Evolutionary conservation across 192 early-diverging fungal species (phyloP), one percentile per base, ranked within the genome.

Genomic region (Backusella westeae): DNA sequence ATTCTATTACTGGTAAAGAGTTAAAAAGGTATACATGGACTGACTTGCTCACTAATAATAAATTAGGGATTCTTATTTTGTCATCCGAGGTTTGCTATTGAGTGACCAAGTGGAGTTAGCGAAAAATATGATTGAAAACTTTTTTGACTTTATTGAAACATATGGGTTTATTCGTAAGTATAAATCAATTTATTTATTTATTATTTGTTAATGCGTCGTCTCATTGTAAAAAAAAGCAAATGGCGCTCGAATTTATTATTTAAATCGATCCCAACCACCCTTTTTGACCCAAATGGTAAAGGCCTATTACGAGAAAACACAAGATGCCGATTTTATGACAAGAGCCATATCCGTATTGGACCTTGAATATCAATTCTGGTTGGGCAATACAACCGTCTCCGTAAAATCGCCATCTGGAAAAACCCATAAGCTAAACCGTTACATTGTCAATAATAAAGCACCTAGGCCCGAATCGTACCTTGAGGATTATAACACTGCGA

Each of bases 211-310:
- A 72, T 56, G 23, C 23, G 12, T 34, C 39, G 41, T 68, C 46
- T 49, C 53, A 59, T 32, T 71, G 23, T 56, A 49, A 74, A 32
- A 19, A n/a, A 26, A 68, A 87, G 86, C 92, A 5, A 93, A 93
- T 72, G 92, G 92, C 9, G 89, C 91, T 2, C 88, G 92, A n/a
- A 82, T 89, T 36, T 93, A 93, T 76, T 93, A 92, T 75, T 70
- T 92, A 68, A 87, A 29, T n/a, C n/a, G n/a, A n/a, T n/a, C n/a
- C n/a, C 91, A 92, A 73, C 91, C 92, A n/a, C 92, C 92, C 2
- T 66, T 93, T 52, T 78, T 93, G 34, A 76, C 85, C 9, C 87
- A 91, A 69, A 93, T 93, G 91, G 90, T 91, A 32, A 80, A 85
- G 52, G 66, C 89, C 34, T 91, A 90, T 73, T 82, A 86, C 56